Base-by-base conservation (phyloP, 2,329 filamentous ascomycete genomes). In the Trichoderma breve region DNA sequence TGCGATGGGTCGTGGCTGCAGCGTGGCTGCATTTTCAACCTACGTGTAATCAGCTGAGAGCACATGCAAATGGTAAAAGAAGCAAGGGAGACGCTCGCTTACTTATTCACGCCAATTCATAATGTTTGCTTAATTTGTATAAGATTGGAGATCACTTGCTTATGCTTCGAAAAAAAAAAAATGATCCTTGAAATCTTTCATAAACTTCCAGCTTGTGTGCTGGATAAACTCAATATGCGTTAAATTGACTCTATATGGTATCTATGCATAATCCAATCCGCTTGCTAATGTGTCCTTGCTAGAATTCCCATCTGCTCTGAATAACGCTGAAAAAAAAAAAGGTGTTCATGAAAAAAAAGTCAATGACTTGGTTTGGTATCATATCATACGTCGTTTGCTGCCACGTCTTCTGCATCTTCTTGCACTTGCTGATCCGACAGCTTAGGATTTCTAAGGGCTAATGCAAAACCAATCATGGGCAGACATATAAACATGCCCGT, bases 401-500 rank as follows among this genome's bases (percentile, higher is more conserved):
- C 30, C 55, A 43, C 60, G 14, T 55, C 26, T 26, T 71, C 72
- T 3, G 73, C 74, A 24, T 76, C 75, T 12, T 74, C 74, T 43
- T 76, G 75, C 28, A 76, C 73, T 36, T 76, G 74, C 21, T 81
- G 73, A 71, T 85, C 79, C 3, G 83, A 86, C 11, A 86, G 74
- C 64, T 78, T 80, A 0, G 84, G 85, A 74, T 86, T 85, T 11
- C 83, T 77, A 55, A 86, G 74, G 6, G 78, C 77, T 47, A 83
- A 73, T 0, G 85, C 84, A 72, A 86, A 84, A 0, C 71, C 80
- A 73, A 86, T 83, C 76, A 86, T 82, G 4, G 84, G 85, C 15
- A 86, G 79, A 30, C 83, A 84, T 8, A 87, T 74, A 51, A 80
- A 83, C 34, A 86, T 82, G 7, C 84, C 85, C 0, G 83, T 82